Evolutionary conservation across 768 basidiomycete species (phyloP), one percentile per base, ranked within the genome.

Genomic region (Mrakia gelida): DNA sequence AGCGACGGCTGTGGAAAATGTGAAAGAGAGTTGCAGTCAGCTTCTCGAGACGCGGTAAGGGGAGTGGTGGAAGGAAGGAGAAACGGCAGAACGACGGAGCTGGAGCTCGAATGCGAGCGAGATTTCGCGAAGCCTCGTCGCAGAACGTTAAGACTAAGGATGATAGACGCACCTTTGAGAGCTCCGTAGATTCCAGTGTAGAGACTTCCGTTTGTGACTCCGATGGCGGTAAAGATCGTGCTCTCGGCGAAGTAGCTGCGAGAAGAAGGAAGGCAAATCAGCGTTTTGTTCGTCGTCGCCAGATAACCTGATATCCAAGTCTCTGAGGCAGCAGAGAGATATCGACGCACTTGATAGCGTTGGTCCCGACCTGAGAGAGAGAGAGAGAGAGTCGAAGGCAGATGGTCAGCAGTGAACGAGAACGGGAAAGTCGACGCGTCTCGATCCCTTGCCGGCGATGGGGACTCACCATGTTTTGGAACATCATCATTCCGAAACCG

Each of bases 131-230:
- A 45, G 15, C 11, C 45, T 45, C 45, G 11, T 45, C 15, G 45
- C 45, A 45, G 45, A 45, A 45, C 7, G 11, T 45, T 45, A 8
- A 8, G 38, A 38, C 38, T 38, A 8, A 8, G 38, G 38, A 38
- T 38, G 38, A 38, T 38, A 38, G 45, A 10, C 45, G 15, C 11
- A 52, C 49, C 49, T 83, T 86, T 85, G 84, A 87, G 85, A 52
- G 88, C 84, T 18, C 88, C 88, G 80, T 87, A 89, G 71, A 88
- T 86, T 71, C 88, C 87, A 30, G 87, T 87, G 75, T 87, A 85
- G 15, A 87, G 83, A 3, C 83, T 79, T 9, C 83, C 76, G 18
- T 68, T 59, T 5, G 83, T 84, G 56, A 88, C 80, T 2, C 88
- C 88, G 52, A 89, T 85, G 4, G 85, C 86, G 43, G 81, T 83